Conservation (phyloP, 352 stramenopile genomes). For the Pythium apleroticum region DNA sequence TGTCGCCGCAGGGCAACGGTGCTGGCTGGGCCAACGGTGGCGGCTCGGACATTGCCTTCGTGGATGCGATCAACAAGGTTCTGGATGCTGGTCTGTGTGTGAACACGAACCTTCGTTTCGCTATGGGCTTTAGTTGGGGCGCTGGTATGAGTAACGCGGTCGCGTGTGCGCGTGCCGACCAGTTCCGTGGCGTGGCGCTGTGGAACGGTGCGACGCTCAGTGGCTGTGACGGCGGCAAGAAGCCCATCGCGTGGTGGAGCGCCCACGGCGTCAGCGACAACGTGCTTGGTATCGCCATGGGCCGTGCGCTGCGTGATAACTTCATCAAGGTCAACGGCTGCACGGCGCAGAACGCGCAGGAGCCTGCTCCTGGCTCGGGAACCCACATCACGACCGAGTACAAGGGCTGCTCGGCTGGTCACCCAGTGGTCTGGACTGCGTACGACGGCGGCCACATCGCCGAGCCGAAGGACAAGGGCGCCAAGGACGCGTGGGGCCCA, state of each 20-base stretch:
- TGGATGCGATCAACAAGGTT: slow-evolving; percentile 30
- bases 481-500: slow-evolving; percentile 24
- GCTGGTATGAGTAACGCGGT: slow-evolving; percentile 32
- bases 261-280: slow-evolving; percentile 34
- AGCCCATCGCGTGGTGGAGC: slow-evolving; percentile 28
- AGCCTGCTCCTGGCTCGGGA: slow-evolving; percentile 25
- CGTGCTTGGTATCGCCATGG: slow-evolving; percentile 27
- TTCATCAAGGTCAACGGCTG: slow-evolving; percentile 37
- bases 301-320: slow-evolving; percentile 26
- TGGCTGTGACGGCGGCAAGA: slow-evolving; percentile 23
- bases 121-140: slow-evolving; percentile 39
- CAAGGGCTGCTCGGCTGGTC: slow-evolving; percentile 27
- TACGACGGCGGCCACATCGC: slow-evolving; percentile 38
- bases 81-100: slow-evolving; percentile 33
- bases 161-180: slow-evolving; percentile 24
- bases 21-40: slow-evolving; percentile 29
- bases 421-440: slow-evolving; percentile 31
- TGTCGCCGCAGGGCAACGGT: slow-evolving; percentile 28
- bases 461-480: slow-evolving; percentile 27
- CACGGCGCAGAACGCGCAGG: slow-evolving; percentile 23
- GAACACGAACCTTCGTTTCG: slow-evolving; percentile 34
- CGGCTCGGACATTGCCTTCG: slow-evolving; percentile 31
- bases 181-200: slow-evolving; percentile 33
- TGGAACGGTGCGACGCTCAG: slow-evolving; percentile 27
- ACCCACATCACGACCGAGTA: slow-evolving; percentile 42